Evolutionary conservation across 2,329 filamentous ascomycete species (phyloP), one percentile per base, ranked within the genome.

Genomic region (Sarocladiaceae sp.): DNA sequence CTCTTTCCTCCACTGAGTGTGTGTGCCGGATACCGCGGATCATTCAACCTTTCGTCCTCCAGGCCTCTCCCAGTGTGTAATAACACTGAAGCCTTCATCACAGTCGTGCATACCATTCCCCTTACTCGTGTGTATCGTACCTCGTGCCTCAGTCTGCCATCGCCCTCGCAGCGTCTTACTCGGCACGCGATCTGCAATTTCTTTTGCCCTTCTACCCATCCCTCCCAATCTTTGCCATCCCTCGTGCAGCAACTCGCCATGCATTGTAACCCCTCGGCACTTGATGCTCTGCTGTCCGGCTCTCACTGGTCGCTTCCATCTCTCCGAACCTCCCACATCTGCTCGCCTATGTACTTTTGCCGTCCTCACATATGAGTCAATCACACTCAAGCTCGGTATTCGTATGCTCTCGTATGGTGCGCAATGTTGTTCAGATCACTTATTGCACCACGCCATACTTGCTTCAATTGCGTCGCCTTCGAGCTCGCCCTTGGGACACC

Each of bases 221-320:
- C 40, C 23, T 29, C 44, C 22, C 17, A 8, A 33, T 33, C 26
- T 33, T 10, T 12, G 7, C 17, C n/a, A n/a, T n/a, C 26, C 22
- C 25, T 48, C 15, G 26, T 17, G 17, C 13, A 31, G 26, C 28
- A 28, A 5, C 7, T 18, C 18, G 7, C 11, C 28, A 48, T 48
- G 44, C 44, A 33, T 17, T 48, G 44, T 22, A 48, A 48, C 44
- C 44, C 26, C 44, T 48, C 25, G 44, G 26, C 17, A 48, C 26
- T 48, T 20, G 17, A 29, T 33, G 22, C 17, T 31, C 10, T 48
- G 44, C 12, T 20, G 44, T 10, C 23, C n/a, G 11, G 26, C 26
- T 33, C 6, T 33, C 6, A 48, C 44, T 48, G 26, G 25, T 17
- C 17, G 26, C 23, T 48, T 48, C 11, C 37, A 8, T 33, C 15